Evolutionary conservation across 371 early-diverging fungal genomes (phyloP).

Genomic region (Chytridium lagenaria): DNA sequence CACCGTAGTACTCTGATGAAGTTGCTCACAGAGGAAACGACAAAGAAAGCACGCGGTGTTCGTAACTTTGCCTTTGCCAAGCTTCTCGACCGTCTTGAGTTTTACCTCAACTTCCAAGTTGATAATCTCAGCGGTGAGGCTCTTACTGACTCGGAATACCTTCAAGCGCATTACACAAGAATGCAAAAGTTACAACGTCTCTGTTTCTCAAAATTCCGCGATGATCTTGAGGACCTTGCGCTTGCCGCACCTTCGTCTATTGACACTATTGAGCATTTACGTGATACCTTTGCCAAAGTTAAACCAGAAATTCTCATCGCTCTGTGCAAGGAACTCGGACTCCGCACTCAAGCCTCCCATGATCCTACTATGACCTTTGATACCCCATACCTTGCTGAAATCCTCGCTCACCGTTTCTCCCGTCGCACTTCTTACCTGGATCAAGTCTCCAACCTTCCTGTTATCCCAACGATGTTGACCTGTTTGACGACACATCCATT

Average conservation of each 20-base stretch:
- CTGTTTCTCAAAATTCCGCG: conserved; percentile 70
- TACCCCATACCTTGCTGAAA: conserved; percentile 49
- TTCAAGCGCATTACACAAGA: conserved; percentile 63
- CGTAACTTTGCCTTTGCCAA: conserved; percentile 57
- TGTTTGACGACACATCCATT: conserved; percentile 52
- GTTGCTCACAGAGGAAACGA: conserved; percentile 49
- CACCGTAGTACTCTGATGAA: conserved; percentile 59
- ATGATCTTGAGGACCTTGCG: conserved; percentile 73
- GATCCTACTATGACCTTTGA: conserved; percentile 14
- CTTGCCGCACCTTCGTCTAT: conserved; percentile 52
- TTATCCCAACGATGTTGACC: conserved; percentile 72
- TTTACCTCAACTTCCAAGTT: conserved; percentile 79
- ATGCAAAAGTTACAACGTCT: conserved; percentile 74
- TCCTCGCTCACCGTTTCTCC: conserved; percentile 8
- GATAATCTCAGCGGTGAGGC: conserved; percentile 82
- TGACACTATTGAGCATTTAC: conserved; percentile 59
- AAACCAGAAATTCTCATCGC: conserved; percentile 52
- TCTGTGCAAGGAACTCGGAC: conserved; percentile 63
- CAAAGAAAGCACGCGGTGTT: not conserved
- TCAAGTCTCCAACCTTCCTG: conserved; percentile 68
- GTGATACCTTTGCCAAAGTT: conserved; percentile 64
- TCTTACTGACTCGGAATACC: conserved; percentile 70
- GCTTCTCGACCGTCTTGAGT: conserved; percentile 67
- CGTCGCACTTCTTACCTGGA: conserved; percentile 50
- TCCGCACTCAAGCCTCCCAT: conserved; percentile 63